These are phyloP conservation scores for Scedosporium aurantiacum DNA, from an alignment of 2,329 filamentous ascomycete genomes.

Conservation along the genomic window DNA sequence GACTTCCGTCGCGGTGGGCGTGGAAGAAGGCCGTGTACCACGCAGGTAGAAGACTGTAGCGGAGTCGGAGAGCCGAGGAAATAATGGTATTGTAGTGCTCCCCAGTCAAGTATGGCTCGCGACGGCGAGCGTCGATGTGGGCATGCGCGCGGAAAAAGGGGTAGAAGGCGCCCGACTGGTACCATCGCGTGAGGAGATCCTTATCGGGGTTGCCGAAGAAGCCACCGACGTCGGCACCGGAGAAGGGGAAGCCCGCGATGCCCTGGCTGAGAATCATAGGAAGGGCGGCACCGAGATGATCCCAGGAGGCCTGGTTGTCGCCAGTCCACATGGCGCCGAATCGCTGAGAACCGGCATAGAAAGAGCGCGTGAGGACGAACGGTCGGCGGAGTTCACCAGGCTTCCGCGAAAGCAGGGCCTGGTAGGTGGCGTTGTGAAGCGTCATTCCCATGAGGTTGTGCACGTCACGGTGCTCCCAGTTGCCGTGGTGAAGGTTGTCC, in stretches of 20 bases:
- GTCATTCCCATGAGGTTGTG: constrained; percentile 96
- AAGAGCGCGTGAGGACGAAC: constrained; percentile 86
- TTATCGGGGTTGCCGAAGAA: constrained; percentile 97
- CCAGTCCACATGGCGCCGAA: constrained; percentile 97
- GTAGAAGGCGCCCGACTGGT: constrained; percentile 92
- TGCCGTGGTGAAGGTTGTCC: constrained; percentile 82
- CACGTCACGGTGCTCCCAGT: constrained; percentile 94
- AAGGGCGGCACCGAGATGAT: constrained; percentile 75
- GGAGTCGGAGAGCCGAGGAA: constrained; percentile 73
- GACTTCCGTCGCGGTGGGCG: constrained; percentile 69
- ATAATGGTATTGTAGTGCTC: constrained; percentile 81
- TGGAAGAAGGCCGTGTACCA: constrained; percentile 98
- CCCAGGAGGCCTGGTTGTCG: constrained; percentile 91
- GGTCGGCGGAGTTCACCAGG: constrained; percentile 76
- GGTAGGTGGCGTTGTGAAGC: constrained; percentile 85
- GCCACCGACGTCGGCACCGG: constrained; percentile 89
- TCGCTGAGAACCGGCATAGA: constrained; percentile 83
- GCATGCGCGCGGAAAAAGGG: constrained; percentile 97
- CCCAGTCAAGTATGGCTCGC: constrained; percentile 81
- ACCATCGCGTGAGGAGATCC: constrained; percentile 88
- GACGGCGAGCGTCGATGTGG: constrained; percentile 88
- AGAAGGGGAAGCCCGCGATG: constrained; percentile 86
- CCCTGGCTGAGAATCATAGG: constrained; percentile 93
- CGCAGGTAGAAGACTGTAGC: constrained; percentile 79
- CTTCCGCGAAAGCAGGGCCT: constrained; percentile 74